Percentiles rank a stretch among this genome's conserved stretches.
These are phyloP conservation scores for Mortierella sp. DNA, from an alignment of 371 early-diverging fungal species.

Conservation along the genomic window DNA sequence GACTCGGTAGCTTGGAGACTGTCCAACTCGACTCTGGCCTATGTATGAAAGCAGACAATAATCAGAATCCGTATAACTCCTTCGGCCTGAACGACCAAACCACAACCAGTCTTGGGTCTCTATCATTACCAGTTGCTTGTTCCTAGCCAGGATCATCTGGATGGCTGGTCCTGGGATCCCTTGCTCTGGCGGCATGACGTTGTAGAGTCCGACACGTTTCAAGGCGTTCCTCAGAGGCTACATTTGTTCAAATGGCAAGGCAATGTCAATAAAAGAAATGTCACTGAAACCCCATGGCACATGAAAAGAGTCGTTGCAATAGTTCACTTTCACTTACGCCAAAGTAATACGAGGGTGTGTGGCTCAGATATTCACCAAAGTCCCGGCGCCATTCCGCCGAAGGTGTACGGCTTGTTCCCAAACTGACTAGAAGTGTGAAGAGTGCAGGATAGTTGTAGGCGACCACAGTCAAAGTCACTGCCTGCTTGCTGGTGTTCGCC, in stretches of 20 bases:
- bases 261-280: conserved; percentile 14
- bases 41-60: background rate
- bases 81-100: background rate
- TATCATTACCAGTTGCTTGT: conserved; percentile 40
- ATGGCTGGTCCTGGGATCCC: conserved; percentile 19
- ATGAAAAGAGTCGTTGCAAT: background rate
- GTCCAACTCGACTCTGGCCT: conserved; percentile 45
- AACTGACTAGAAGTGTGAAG: conserved; percentile 67
- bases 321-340: conserved; percentile 26
- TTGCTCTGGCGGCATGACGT: conserved; percentile 36
- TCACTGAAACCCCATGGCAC: too few relatives aligned
- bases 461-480: conserved; percentile 75
- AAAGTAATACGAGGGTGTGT: conserved; percentile 69
- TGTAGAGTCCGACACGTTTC: conserved; percentile 52
- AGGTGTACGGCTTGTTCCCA: conserved; percentile 40
- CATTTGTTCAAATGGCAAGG: conserved; percentile 50
- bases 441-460: conserved; percentile 80
- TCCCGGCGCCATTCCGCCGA: conserved; percentile 63
- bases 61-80: background rate
- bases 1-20: conserved; percentile 23
- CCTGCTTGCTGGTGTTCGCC: conserved; percentile 67
- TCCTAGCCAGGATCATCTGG: conserved; percentile 22
- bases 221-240: conserved; percentile 58
- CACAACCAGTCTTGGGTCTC: background rate
- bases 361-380: conserved; percentile 69